phyloP scores from a whole-genome alignment of 805 yeast genomes.

The Starmerella lactis-condensi region DNA sequence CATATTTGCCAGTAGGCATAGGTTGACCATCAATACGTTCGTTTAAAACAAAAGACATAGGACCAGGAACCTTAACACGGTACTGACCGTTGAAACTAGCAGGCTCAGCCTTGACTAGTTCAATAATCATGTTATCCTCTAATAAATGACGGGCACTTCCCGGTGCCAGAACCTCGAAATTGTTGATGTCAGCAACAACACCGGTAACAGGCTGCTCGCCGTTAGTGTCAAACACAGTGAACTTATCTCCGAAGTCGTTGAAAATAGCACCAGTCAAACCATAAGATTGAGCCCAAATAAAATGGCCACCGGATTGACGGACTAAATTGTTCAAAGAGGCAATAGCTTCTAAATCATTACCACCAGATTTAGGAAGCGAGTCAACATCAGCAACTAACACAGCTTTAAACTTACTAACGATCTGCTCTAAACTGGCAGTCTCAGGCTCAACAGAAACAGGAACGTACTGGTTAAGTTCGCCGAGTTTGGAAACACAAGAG shows the following conservation, averaged over 20 bases:
- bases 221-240: conserved; percentile 62
- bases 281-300: conserved; percentile 60
- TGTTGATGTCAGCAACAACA: conserved; percentile 72
- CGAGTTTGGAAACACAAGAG: conserved; percentile 46
- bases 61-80: conserved; percentile 71
- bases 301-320: conserved; percentile 55
- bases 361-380: conserved; percentile 18
- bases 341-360: conserved; percentile 45
- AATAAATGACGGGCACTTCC: conserved; percentile 86
- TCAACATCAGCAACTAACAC: conserved; percentile 71
- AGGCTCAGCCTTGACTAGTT: conserved; percentile 73
- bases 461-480: conserved; percentile 78
- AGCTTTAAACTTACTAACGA: conserved; percentile 44
- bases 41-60: conserved; percentile 72
- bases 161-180: conserved; percentile 50
- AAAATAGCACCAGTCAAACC: conserved; percentile 81
- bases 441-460: conserved; percentile 50
- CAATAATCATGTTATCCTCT: conserved; percentile 79
- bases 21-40: conserved; percentile 32
- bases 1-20: conserved; percentile 30
- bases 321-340: conserved; percentile 56
- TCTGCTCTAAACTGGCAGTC: conserved; percentile 32
- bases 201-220: conserved; percentile 89
- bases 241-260: conserved; percentile 73
- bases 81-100: conserved; percentile 56